Percentiles rank a stretch among this genome's conserved stretches.
phyloP scores from a whole-genome alignment of 306 rosid species.

The Phaseolus lunatus region DNA sequence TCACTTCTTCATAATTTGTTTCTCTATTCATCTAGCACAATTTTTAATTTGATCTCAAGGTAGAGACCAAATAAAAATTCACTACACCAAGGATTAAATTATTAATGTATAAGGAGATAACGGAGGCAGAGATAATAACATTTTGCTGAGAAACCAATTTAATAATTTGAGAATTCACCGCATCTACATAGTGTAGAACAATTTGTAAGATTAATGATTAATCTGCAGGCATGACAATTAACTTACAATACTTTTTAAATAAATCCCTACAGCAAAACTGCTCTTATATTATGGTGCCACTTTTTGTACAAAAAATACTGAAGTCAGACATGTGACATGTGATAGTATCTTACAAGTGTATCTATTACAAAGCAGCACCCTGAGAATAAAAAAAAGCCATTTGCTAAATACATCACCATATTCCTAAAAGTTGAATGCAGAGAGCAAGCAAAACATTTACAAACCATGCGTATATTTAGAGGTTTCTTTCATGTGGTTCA shows the following conservation, averaged over 20 bases:
- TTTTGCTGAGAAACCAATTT: no score
- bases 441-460: conserved; percentile 24
- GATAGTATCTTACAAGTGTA: conserved; percentile 19
- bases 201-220: background rate
- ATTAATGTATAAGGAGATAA: no score
- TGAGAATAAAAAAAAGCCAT: background rate
- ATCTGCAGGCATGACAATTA: background rate
- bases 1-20: no score
- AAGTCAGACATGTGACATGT: background rate
- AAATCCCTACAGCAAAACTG: background rate
- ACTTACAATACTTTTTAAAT: background rate
- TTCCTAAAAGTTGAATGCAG: conserved; percentile 6
- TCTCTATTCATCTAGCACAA: no score
- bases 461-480: conserved; percentile 48
- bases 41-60: no score
- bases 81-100: no score
- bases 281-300: background rate
- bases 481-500: conserved; percentile 86
- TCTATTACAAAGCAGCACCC: background rate
- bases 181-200: no score
- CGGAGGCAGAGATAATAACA: no score
- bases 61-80: no score
- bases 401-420: conserved; percentile 23
- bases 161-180: no score
- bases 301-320: conserved; percentile 16